Evolutionary conservation across 2,329 filamentous ascomycete genomes (phyloP).

Genomic region (Colletotrichum noveboracense): DNA sequence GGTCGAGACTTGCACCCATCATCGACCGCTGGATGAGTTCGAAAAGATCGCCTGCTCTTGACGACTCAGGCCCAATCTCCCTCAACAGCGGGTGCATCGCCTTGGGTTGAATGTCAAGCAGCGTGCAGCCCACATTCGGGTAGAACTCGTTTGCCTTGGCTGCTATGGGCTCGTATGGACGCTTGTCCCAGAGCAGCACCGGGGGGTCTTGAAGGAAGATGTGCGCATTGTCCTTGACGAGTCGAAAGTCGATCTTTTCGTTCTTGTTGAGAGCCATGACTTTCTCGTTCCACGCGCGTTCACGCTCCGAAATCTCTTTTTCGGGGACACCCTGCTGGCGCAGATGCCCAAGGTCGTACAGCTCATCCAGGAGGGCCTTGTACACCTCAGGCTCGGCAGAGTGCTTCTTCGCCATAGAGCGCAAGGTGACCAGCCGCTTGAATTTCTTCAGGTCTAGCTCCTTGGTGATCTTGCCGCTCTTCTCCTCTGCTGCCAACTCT

Average conservation of each 20-base stretch:
- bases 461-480: conserved; percentile 10
- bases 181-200: conserved; percentile 70
- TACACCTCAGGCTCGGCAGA: conserved; percentile 20
- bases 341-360: conserved; percentile 31
- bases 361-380: conserved; percentile 36
- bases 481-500: conserved; percentile 35
- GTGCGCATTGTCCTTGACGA: conserved; percentile 59
- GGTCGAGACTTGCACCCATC: conserved; percentile 33
- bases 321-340: conserved; percentile 20
- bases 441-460: not conserved
- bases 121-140: conserved; percentile 60
- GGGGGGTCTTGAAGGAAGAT: conserved; percentile 54
- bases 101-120: conserved; percentile 73
- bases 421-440: conserved; percentile 31
- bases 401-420: conserved; percentile 23
- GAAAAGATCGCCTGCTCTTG: conserved; percentile 53
- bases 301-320: conserved; percentile 30
- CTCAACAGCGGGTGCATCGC: conserved; percentile 53
- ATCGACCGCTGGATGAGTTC: conserved; percentile 56
- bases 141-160: conserved; percentile 67
- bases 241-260: conserved; percentile 39
- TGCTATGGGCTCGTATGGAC: conserved; percentile 72
- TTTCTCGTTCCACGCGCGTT: conserved; percentile 38
- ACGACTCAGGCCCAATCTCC: conserved; percentile 44
- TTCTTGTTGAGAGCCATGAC: conserved; percentile 38